These are phyloP conservation scores for Fusarium acutatum DNA, from an alignment of 2,329 filamentous ascomycete species.

Conservation along the genomic window DNA sequence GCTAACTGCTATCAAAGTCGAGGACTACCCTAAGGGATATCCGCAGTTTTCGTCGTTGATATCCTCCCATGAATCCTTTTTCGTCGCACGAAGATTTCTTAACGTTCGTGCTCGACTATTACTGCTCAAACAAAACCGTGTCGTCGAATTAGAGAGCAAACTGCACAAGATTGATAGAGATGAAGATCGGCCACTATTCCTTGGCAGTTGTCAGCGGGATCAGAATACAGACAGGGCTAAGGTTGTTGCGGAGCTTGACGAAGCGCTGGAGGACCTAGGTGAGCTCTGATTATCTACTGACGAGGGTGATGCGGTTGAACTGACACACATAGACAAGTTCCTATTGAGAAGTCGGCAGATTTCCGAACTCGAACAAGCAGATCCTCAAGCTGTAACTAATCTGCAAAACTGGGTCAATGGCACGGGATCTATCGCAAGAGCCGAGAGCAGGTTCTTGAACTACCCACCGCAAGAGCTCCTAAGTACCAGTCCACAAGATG, in stretches of 20 bases:
- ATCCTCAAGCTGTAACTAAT: neutral
- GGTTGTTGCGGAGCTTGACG: neutral
- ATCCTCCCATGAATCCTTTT: neutral
- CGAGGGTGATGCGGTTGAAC: too few species aligned
- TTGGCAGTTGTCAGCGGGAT: neutral
- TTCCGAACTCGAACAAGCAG: neutral
- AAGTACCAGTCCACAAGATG: accelerated
- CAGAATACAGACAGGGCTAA: neutral
- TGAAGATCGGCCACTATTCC: neutral
- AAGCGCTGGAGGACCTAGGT: neutral
- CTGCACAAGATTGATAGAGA: neutral
- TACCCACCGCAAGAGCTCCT: neutral
- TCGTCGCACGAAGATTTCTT: accelerated
- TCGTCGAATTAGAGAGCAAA: neutral
- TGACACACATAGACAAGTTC: neutral
- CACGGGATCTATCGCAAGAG: neutral
- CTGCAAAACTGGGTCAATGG: neutral
- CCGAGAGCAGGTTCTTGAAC: neutral
- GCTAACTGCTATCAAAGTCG: neutral
- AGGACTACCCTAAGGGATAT: neutral
- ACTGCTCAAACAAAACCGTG: neutral
- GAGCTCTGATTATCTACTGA: too few species aligned
- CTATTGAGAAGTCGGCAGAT: neutral
- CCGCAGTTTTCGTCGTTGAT: neutral
- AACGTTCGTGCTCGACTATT: neutral